Base-by-base conservation (phyloP, 2,329 filamentous ascomycete species). In the Alternaria rosae region DNA sequence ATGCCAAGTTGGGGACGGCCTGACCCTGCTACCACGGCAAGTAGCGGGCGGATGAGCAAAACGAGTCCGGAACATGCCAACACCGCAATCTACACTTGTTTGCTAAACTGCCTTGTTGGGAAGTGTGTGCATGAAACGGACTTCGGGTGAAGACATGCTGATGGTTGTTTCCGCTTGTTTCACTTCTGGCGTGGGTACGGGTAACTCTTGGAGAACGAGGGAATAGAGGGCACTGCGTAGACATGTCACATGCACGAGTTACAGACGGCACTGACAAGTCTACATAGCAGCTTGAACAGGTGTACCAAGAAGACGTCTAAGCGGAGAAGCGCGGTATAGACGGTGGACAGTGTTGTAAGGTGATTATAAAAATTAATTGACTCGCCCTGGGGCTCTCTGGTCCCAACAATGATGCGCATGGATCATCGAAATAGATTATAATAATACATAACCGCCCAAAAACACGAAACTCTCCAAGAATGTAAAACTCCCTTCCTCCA, bases 51-150 rank as follows among this genome's bases (percentile, higher is more conserved):
- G 48, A 38, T 17, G 44, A 30, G 38, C 47, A 32, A 51, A 30
- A 43, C 43, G 41, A 32, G 47, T 57, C 41, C 62, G 59, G 62
- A 65, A 62, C 59, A 61, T 65, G 59, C 59, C 56, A 47, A 47
- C 56, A 47, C 55, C 38, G 52, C 30, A 48, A 65, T 65, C 59
- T 17, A 65, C 56, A 48, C 15, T 32, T 28, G 12, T 32, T 23
- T 20, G 35, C 5, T 38, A 32, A 30, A 60, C 47, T 62, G 47
- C 61, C 52, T 17, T 53, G 57, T 63, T 60, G 45, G 61, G 60
- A 59, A 59, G 51, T 55, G 54, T 17, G 9, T 44, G 26, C 45
- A 60, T 7, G 44, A 48, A 30, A 17, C 51, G 28, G 20, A 11
- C n/a, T 23, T 48, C 32, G 42, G 44, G 48, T 51, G 25, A 12